Percentiles rank a stretch among this genome's conserved stretches.
These are phyloP conservation scores for Wickerhamia fluorescens DNA, from an alignment of 805 yeast species.

Conservation along the genomic window DNA sequence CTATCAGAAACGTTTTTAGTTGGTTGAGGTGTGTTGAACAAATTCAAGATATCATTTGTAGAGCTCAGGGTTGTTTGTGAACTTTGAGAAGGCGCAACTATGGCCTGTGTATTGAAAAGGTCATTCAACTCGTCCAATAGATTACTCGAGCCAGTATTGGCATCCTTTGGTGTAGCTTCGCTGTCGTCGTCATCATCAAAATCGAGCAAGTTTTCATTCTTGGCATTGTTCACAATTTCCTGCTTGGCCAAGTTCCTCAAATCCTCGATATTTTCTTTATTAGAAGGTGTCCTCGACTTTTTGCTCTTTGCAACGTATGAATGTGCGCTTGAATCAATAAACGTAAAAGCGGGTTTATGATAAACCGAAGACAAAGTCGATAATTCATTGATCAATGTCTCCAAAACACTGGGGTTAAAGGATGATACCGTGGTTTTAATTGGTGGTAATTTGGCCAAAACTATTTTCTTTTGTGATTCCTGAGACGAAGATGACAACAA, in stretches of 20 bases:
- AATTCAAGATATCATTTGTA: constrained; percentile 44
- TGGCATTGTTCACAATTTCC: constrained; percentile 58
- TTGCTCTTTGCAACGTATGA: constrained; percentile 5
- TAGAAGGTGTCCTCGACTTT: constrained; percentile 9
- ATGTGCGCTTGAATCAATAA: constrained; percentile 25
- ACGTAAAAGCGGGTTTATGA: constrained; percentile 70
- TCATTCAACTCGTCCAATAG: constrained; percentile 73
- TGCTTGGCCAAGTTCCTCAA: constrained; percentile 68
- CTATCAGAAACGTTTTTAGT: too few relatives aligned
- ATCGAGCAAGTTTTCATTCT: constrained; percentile 78
- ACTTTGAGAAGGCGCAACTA: too few relatives aligned
- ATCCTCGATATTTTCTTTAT: constrained; percentile 54
- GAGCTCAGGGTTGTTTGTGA: too few relatives aligned
- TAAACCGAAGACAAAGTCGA: constrained; percentile 85
- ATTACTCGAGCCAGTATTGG: constrained; percentile 18
- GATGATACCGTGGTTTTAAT: constrained; percentile 65
- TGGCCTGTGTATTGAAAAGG: constrained; percentile 43
- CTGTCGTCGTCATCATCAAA: constrained; percentile 55
- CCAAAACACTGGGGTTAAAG: constrained; percentile 62
- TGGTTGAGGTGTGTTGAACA: too few relatives aligned
- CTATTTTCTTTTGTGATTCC: constrained; percentile 43
- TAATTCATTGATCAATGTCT: constrained; percentile 64
- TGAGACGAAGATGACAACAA: constrained; percentile 45
- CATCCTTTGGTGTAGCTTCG: constrained; percentile 8
- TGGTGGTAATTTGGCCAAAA: constrained; percentile 60